A percentile compares a stretch with the other conserved stretches of the same genome.
These are phyloP conservation scores for Colletotrichum filicis DNA, from an alignment of 2,329 filamentous ascomycete genomes.

Conservation along the genomic window DNA sequence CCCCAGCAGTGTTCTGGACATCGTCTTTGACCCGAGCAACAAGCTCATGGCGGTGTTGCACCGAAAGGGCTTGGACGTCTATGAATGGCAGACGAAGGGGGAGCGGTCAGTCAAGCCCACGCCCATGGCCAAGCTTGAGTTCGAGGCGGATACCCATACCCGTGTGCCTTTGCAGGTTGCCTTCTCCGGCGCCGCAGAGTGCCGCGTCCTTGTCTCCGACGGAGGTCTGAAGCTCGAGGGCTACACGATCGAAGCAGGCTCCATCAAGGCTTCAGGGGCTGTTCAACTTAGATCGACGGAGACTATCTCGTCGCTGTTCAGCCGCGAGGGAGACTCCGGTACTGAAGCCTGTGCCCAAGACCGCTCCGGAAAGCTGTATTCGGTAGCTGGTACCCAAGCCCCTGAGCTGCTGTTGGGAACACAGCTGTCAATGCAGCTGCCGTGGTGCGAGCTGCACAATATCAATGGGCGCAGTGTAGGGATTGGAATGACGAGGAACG, in stretches of 20 bases:
- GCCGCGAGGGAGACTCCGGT: constrained; percentile 43
- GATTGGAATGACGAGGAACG: constrained; percentile 78
- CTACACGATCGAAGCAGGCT: constrained; percentile 1
- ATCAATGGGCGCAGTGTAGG: constrained; percentile 45
- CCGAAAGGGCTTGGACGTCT: constrained; percentile 72
- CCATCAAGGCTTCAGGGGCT: neutral
- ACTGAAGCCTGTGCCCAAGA: constrained; percentile 58
- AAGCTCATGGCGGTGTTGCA: constrained; percentile 79
- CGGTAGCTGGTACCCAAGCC: constrained; percentile 41
- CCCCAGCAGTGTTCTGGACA: constrained; percentile 74
- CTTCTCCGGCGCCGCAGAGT: constrained; percentile 41
- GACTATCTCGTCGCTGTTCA: constrained; percentile 42
- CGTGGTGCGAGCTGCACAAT: constrained; percentile 57
- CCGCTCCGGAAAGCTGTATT: constrained; percentile 55
- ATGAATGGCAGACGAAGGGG: constrained; percentile 73
- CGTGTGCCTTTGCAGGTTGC: constrained; percentile 45
- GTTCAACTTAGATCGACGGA: constrained; percentile 11
- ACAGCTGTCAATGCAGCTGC: constrained; percentile 51
- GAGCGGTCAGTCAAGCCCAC: constrained; percentile 59
- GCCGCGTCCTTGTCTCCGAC: constrained; percentile 46
- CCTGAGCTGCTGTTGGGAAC: constrained; percentile 20
- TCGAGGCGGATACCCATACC: constrained; percentile 41
- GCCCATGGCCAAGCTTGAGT: constrained; percentile 52
- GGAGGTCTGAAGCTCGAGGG: constrained; percentile 33
- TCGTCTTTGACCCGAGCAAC: constrained; percentile 76